Conservation (phyloP, 495 filamentous ascomycete species). For the Penicillium manginii region DNA sequence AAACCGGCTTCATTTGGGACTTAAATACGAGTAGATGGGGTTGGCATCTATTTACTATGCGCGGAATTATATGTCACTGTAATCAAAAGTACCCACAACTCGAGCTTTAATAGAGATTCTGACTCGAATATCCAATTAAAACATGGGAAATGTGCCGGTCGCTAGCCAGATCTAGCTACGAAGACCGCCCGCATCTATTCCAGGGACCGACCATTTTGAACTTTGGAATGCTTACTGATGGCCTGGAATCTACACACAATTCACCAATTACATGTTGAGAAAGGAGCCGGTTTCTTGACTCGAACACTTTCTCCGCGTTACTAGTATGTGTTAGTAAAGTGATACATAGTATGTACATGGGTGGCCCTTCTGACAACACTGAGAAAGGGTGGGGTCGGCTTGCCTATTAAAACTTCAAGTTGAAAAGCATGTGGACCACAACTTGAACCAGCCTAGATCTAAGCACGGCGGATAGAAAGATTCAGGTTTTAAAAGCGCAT, state of each 20-base stretch:
- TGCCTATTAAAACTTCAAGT: too few relatives aligned
- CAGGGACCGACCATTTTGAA: background rate
- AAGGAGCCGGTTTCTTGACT: background rate
- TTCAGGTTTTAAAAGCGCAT: too few relatives aligned
- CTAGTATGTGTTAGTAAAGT: too few relatives aligned
- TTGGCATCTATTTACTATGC: background rate
- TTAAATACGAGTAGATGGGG: background rate
- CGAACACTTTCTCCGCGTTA: too few relatives aligned
- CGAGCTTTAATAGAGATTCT: background rate
- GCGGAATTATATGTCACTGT: too few relatives aligned
- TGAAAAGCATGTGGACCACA: too few relatives aligned
- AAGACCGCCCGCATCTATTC: background rate
- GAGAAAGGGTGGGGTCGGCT: too few relatives aligned
- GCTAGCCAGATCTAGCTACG: background rate
- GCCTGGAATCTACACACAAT: background rate
- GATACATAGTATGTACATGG: too few relatives aligned
- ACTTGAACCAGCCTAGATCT: too few relatives aligned
- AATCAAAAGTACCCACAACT: too few relatives aligned
- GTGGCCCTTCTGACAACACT: too few relatives aligned
- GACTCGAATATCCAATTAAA: background rate
- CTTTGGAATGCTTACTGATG: background rate
- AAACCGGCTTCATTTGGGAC: background rate
- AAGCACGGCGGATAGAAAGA: too few relatives aligned
- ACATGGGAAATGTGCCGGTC: background rate
- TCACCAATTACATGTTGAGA: background rate